Percentiles rank a stretch among this genome's conserved stretches.
Evolutionary conservation across 176 grass and related monocot species (phyloP).

Genomic region (Urochloa ruziziensis): DNA sequence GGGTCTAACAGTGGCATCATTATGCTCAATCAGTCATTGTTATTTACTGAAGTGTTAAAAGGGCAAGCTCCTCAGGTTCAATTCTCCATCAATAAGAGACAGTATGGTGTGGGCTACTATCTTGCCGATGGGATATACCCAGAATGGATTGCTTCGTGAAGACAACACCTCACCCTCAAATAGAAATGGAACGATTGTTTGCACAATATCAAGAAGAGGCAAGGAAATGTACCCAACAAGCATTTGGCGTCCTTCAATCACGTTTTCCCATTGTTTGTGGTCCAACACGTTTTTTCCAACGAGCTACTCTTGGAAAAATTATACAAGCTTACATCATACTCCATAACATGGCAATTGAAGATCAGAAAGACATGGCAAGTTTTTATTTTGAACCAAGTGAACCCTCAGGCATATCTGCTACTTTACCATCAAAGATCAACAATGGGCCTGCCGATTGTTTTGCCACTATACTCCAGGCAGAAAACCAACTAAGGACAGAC

Average conservation of each 20-base stretch:
- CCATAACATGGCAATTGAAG: conserved; percentile 40
- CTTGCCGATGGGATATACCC: conserved; percentile 22
- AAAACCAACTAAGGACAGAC: conserved; percentile 10
- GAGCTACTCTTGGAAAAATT: conserved; percentile 30
- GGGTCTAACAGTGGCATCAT: conserved; percentile 31
- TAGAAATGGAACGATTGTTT: conserved; percentile 36
- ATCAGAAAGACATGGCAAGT: conserved; percentile 28
- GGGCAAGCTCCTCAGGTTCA: conserved; percentile 3
- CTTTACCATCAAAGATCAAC: neutral
- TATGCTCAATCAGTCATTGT: neutral
- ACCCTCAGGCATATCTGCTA: neutral
- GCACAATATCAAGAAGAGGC: neutral
- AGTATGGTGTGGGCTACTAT: conserved; percentile 28
- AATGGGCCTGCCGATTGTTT: conserved; percentile 8
- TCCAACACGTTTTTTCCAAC: conserved; percentile 4
- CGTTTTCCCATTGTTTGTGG: conserved; percentile 33
- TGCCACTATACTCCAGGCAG: neutral
- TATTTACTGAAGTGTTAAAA: conserved; percentile 24
- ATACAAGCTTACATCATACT: conserved; percentile 39
- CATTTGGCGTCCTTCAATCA: conserved; percentile 12
- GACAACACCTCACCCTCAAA: conserved; percentile 22
- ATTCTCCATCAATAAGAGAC: conserved; percentile 21
- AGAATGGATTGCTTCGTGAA: conserved; percentile 29
- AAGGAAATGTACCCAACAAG: conserved; percentile 16
- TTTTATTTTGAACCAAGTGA: conserved; percentile 8